Base-by-base conservation (phyloP, 1,139 yeast species). In the Suhomyces chickasaworum region DNA sequence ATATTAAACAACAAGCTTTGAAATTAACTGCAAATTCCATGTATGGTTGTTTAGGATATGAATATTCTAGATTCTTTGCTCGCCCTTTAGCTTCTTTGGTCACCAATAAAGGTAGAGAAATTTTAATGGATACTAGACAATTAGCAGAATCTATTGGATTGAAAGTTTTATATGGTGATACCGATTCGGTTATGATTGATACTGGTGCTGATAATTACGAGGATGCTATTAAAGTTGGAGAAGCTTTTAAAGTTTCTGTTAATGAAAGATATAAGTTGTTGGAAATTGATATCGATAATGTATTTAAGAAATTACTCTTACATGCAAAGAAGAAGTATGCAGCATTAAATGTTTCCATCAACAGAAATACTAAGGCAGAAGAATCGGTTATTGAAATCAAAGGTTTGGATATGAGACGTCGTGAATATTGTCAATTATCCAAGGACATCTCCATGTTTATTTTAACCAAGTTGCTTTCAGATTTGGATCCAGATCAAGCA, bases 321-420 rank as follows among this genome's bases (percentile, higher is more conserved):
- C 96, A 90, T 63, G 90, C 97, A n/a, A 95, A 95, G 71, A 95
- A 95, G 82, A 95, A 95, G 69, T 95, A 95, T 63, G 99, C 99
- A 3, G 99, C 99, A 2, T 75, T 91, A 71, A 85, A 83, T 56
- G 71, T 79, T 38, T 64, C 75, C 15, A 72, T 79, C 25, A 69
- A 71, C 41, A 71, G 73, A 41, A 68, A 71, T 37, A 78, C 81
- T 33, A 80, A 78, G 1, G 71, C 77, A 46, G 88, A 80, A 56
- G 58, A 62, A 2, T 67, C 83, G 4, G 65, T 74, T 25, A 74
- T 93, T 54, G 98, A 93, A 65, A 96, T 93, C 30, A 95, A 93
- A 64, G 99, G 99, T 61, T 78, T 95, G 49, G 99, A 95, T 71
- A 86, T 95, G 96, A 84, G 83, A 64, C 89, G 99, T 67, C 89